A percentile compares a stretch with the other conserved stretches of the same genome.
Conservation (phyloP, 2,329 filamentous ascomycete species). For the Epichloe brachyelytri region DNA sequence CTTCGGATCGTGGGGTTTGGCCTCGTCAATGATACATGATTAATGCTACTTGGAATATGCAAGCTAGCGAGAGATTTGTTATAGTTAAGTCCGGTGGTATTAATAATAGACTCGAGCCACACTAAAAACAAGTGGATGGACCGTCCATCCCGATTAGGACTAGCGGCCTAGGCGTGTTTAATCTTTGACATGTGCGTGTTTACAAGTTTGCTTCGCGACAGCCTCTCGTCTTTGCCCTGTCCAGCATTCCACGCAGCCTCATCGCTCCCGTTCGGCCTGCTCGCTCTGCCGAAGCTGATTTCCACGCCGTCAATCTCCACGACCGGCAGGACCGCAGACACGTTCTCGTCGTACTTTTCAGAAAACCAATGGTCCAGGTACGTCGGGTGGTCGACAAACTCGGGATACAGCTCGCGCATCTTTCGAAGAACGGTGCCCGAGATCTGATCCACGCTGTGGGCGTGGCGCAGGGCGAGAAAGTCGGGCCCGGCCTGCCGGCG, state of each 20-base stretch:
- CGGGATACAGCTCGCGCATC: constrained; percentile 39
- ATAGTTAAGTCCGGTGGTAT: too few species aligned
- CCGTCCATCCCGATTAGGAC: too few species aligned
- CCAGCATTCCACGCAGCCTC: constrained; percentile 42
- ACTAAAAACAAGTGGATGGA: too few species aligned
- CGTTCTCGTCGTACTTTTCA: constrained; percentile 25
- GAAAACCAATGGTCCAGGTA: constrained; percentile 38
- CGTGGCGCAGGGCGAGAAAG: constrained; percentile 45
- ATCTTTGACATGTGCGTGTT: too few species aligned
- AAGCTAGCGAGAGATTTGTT: too few species aligned
- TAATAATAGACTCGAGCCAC: too few species aligned
- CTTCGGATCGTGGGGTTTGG: too few species aligned
- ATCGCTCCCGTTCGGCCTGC: constrained; percentile 42
- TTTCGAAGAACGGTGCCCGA: constrained; percentile 43
- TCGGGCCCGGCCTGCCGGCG: constrained; percentile 33
- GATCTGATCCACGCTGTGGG: constrained; percentile 53
- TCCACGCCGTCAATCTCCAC: constrained; percentile 30
- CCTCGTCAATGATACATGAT: too few species aligned
- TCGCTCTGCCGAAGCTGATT: constrained; percentile 30
- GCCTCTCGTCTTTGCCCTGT: constrained; percentile 24
- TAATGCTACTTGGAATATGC: too few species aligned
- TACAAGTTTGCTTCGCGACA: background rate
- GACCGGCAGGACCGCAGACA: constrained; percentile 30
- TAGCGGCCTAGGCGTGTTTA: too few species aligned
- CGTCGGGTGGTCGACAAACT: constrained; percentile 35